phyloP scores from a whole-genome alignment of 768 basidiomycete genomes.

The Suillus bovinus region DNA sequence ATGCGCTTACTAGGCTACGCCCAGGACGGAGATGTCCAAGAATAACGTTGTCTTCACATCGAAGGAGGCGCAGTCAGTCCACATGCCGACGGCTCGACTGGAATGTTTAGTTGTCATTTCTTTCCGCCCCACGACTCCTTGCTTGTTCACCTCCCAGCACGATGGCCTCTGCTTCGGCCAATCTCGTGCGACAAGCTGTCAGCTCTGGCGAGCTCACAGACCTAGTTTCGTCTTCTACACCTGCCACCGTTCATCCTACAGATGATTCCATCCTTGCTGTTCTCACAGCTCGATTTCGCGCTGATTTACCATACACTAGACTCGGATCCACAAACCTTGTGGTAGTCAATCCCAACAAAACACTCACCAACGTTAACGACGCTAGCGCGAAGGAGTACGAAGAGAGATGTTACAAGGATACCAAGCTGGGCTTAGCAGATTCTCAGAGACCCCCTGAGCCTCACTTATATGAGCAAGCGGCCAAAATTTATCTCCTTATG shows the following conservation, averaged over 20 bases:
- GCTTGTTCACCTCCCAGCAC: slow-evolving; percentile 17
- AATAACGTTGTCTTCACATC: slow-evolving; percentile 17
- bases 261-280: slow-evolving; percentile 58
- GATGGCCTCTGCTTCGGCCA: slow-evolving; percentile 43
- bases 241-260: slow-evolving; percentile 48
- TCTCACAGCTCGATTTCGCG: slow-evolving; percentile 57
- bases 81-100: slow-evolving; percentile 10
- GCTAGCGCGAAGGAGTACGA: slow-evolving; percentile 58
- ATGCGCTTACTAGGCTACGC: neutral
- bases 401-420: slow-evolving; percentile 54
- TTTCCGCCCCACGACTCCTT: slow-evolving; percentile 17
- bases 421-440: slow-evolving; percentile 40
- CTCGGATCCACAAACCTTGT: slow-evolving; percentile 51
- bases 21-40: slow-evolving; percentile 17
- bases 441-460: slow-evolving; percentile 48
- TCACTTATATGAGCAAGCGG: slow-evolving; percentile 64
- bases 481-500: slow-evolving; percentile 60
- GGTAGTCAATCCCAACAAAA: slow-evolving; percentile 61
- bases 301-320: slow-evolving; percentile 57
- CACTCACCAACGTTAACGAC: slow-evolving; percentile 57
- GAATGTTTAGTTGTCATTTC: slow-evolving; percentile 10
- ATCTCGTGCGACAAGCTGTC: slow-evolving; percentile 37
- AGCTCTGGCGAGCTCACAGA: slow-evolving; percentile 50
- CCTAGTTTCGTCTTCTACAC: slow-evolving; percentile 38
- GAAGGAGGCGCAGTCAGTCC: slow-evolving; percentile 10